Base-by-base conservation (phyloP, 2,329 filamentous ascomycete species). In the Colletotrichum ledebouriae region DNA sequence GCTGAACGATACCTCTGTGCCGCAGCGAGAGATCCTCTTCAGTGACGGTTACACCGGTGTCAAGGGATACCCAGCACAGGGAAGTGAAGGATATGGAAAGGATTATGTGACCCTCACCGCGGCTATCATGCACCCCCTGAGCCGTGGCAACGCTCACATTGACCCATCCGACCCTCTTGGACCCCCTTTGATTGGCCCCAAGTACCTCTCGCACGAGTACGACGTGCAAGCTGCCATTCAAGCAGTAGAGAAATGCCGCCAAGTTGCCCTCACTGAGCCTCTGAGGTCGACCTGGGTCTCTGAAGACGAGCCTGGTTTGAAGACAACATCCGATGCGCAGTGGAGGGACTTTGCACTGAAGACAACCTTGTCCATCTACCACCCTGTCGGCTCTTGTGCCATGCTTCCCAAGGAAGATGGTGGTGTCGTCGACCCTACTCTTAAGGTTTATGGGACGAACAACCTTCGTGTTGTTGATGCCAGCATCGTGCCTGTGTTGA, bases 381-480 rank as follows among this genome's bases (percentile, higher is more conserved):
- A 85, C 68, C 81, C 82, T 0, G 75, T 74, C 11, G 82, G 84
- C 2, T 84, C 83, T 3, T 78, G 79, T 50, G 77, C 82, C 4
- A 85, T 86, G 83, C 77, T 84, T 53, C 82, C 82, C 1, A 75
- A 75, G 46, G 74, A 77, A 4, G 75, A 82, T 7, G 83, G 81
- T 0, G 84, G 84, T 39, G 82, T 85, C 1, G 83, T 85, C 0
- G 78, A 83, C 53, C 67, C 75, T 3, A 69, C 70, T 11, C 76
- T 87, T 0, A 79, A 77, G 50, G 84, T 87, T 0, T 81, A 86
- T 61, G 85, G 84, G 0, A 76, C 84, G 6, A 78, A 79, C 42
- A 82, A 82, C 46, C 78, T 87, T 6, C 78, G 84, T 17, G 17
- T 17, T 17, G 17, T 17, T 17, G 17, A 17, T 17, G 17, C 17